Evolutionary conservation across 192 early-diverging fungal species (phyloP), one percentile per base, ranked within the genome.

Genomic region (Linnemannia zychae): DNA sequence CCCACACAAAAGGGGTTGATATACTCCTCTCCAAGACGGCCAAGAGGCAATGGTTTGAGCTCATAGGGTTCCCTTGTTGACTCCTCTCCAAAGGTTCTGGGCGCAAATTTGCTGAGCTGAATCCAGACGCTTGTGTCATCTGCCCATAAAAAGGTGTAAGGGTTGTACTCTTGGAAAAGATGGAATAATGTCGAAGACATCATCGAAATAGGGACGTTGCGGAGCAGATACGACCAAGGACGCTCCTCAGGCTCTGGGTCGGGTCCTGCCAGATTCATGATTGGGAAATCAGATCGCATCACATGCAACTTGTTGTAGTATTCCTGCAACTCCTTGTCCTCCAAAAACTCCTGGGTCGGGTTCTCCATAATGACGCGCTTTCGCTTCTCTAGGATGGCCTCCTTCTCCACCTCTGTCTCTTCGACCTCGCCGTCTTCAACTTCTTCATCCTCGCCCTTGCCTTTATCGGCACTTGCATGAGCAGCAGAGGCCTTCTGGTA

Each of bases 261-360:
- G 20, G 80, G 72, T 1, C 94, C 94, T 7, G 73, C 74, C 22
- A 97, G 67, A 78, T 95, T 82, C 68, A 96, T 53, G 66, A 81
- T 90, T 4, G 88, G 89, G 18, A 93, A 84, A 63, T 94, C 93
- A 36, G 88, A 92, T 34, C 93, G 85, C 93, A 96, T 94, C 49
- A 96, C 72, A 77, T 91, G 90, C 7, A 97, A 38, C 67, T 92
- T 89, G 80, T 95, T 95, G 67, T 90, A 90, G 67, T 77, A 88
- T 15, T 68, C 31, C 28, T 67, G 87, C 48, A 80, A 53, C 22
- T 78, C 84, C 11, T 82, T 76, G 4, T 67, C 84, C 38, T 75
- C 84, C 67, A 71, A 46, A 46, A 73, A 69, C n/a, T 13, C 37
- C 9, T 46, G 68, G 0, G 79, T 80, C 24, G 81, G 88, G 68